Evolutionary conservation across 163 green algal species (phyloP).

Genomic region (Prototheca stagnorum): DNA sequence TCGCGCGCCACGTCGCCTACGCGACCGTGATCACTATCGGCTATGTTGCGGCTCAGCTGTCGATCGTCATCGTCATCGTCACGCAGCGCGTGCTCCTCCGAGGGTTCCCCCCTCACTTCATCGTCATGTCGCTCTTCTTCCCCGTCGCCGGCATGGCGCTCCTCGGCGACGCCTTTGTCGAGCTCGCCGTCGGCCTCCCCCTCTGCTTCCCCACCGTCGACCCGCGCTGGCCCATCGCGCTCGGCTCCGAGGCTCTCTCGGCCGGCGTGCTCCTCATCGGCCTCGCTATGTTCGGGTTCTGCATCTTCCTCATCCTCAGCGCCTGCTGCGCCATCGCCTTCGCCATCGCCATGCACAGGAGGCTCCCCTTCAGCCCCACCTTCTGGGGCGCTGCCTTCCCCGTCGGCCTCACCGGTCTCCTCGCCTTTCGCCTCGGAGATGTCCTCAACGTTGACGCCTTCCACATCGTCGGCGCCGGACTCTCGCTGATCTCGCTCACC

Average conservation of each 20-base stretch:
- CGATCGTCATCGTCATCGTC: too few species aligned
- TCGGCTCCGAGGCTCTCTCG: not conserved
- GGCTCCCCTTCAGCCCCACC: not conserved
- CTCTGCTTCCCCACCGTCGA: not conserved
- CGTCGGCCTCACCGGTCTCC: not conserved
- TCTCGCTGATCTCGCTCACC: not conserved
- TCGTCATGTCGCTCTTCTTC: not conserved
- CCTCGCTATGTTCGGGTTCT: not conserved
- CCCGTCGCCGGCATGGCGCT: not conserved
- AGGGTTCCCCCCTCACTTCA: not conserved
- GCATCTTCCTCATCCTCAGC: not conserved
- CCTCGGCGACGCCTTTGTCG: not conserved
- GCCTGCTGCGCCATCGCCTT: not conserved
- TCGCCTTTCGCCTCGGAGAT: not conserved
- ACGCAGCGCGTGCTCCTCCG: too few species aligned
- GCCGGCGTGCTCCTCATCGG: not conserved
- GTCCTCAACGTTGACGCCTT: not conserved
- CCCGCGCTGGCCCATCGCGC: not conserved
- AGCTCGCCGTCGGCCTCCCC: not conserved
- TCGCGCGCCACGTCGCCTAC: too few species aligned
- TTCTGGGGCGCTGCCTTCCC: not conserved
- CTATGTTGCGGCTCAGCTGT: too few species aligned
- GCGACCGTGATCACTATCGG: not conserved
- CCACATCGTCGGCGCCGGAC: not conserved
- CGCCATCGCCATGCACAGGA: not conserved